phyloP scores from a whole-genome alignment of 2,329 filamentous ascomycete species.

The Epichloe bromicola region DNA sequence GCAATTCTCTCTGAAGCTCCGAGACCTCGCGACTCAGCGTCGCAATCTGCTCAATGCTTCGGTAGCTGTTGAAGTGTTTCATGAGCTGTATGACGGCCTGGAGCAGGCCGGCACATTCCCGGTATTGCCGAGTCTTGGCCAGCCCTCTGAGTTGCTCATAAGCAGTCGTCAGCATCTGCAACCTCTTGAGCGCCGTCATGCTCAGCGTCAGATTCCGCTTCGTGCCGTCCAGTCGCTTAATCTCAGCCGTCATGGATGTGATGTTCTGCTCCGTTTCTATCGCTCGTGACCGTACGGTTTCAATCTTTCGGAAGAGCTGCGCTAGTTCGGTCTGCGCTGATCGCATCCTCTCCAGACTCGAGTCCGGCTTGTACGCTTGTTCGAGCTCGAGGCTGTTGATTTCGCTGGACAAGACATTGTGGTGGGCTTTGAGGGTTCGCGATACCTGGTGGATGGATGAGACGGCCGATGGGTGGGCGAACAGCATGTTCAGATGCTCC shows the following conservation, averaged over 20 bases:
- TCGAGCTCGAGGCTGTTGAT: constrained; percentile 61
- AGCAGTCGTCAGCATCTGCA: constrained; percentile 98
- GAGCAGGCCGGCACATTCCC: constrained; percentile 84
- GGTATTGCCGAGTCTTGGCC: constrained; percentile 77
- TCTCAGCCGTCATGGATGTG: constrained; percentile 97
- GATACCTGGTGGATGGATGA: constrained; percentile 64
- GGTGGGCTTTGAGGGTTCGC: constrained; percentile 57
- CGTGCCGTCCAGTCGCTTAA: constrained; percentile 90
- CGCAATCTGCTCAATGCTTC: constrained; percentile 96
- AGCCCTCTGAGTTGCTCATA: constrained; percentile 87
- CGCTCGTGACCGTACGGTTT: constrained; percentile 78
- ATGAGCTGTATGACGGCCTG: constrained; percentile 95
- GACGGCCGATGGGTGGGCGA: constrained; percentile 78
- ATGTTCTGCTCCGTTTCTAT: constrained; percentile 91
- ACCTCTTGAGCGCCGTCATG: constrained; percentile 92
- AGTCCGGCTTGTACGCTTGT: constrained; percentile 75
- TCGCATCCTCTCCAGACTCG: constrained; percentile 84
- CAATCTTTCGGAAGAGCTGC: constrained; percentile 86
- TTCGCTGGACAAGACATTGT: constrained; percentile 69
- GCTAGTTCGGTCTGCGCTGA: constrained; percentile 80
- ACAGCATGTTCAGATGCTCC: constrained; percentile 84
- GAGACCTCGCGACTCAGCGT: constrained; percentile 83
- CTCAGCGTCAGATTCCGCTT: constrained; percentile 93
- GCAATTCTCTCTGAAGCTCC: constrained; percentile 79
- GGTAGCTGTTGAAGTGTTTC: constrained; percentile 96